phyloP scores from a whole-genome alignment of 1,139 yeast species.

The Kodamaea ohmeri region DNA sequence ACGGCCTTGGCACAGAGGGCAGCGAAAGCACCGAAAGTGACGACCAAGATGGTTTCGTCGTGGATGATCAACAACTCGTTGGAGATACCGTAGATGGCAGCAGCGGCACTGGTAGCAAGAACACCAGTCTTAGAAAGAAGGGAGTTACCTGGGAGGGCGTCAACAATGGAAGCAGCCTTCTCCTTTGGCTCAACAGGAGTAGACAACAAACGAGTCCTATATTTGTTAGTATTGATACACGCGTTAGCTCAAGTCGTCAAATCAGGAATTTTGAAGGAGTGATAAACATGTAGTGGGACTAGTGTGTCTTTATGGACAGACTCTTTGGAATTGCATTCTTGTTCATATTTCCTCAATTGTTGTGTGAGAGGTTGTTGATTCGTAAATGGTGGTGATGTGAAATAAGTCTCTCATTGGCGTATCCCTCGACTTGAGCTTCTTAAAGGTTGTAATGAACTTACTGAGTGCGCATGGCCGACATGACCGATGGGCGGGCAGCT shows the following conservation, averaged over 20 bases:
- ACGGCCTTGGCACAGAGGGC: constrained; percentile 79
- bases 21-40: constrained; percentile 75
- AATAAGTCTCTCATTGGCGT: no score
- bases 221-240: constrained; percentile 3
- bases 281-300: no score
- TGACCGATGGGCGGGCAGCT: constrained; percentile 41
- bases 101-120: constrained; percentile 93
- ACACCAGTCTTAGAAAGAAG: constrained; percentile 89
- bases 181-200: constrained; percentile 80
- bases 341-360: no score
- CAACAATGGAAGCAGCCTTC: constrained; percentile 86
- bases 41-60: constrained; percentile 86
- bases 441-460: constrained; percentile 1
- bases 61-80: constrained; percentile 90
- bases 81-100: constrained; percentile 89
- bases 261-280: no score
- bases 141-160: constrained; percentile 90
- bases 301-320: no score
- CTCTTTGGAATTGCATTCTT: no score
- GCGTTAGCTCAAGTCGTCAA: no score
- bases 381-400: not conserved
- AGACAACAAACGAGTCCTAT: constrained; percentile 51
- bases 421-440: not conserved
- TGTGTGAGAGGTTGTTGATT: not conserved
- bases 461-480: constrained; percentile 34